Percentiles rank a stretch among this genome's conserved stretches.
phyloP scores from a whole-genome alignment of 75 land plant species.

The Selaginella tamariscina region DNA sequence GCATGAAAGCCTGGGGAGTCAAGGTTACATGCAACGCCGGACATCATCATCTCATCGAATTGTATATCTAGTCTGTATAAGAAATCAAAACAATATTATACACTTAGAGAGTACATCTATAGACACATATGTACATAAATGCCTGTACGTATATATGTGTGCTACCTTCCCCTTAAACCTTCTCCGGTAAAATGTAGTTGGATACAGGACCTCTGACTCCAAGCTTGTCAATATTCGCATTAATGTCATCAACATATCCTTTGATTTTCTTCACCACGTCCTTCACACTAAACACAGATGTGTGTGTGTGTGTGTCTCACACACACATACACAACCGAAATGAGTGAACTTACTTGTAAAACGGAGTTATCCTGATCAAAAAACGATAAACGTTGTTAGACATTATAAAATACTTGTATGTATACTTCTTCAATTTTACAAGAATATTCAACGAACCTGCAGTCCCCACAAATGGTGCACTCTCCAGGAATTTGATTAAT shows the following conservation, averaged over 20 bases:
- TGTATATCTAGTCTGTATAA: conserved; percentile 44
- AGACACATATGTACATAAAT: background rate
- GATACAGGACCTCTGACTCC: conserved; percentile 77
- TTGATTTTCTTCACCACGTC: conserved; percentile 56
- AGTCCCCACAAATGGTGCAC: conserved; percentile 74
- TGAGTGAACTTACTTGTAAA: conserved; percentile 40
- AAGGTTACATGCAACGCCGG: conserved; percentile 81
- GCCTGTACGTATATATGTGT: background rate
- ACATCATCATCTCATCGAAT: conserved; percentile 54
- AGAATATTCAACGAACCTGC: conserved; percentile 36
- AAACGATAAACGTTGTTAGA: background rate
- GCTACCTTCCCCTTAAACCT: conserved; percentile 56
- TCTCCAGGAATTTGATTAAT: conserved; percentile 83
- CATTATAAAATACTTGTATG: background rate
- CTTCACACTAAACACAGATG: conserved; percentile 35
- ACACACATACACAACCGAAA: background rate
- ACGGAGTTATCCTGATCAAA: conserved; percentile 64
- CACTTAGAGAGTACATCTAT: background rate
- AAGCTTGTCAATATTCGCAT: conserved; percentile 65
- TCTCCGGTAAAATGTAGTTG: conserved; percentile 57
- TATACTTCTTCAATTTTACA: conserved; percentile 9
- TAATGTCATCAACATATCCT: conserved; percentile 69
- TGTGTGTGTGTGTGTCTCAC: no score
- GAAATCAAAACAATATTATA: conserved; percentile 3
- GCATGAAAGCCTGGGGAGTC: conserved; percentile 78